Base-by-base conservation (phyloP, 2,329 filamentous ascomycete species). In the Aphanocladium album region DNA sequence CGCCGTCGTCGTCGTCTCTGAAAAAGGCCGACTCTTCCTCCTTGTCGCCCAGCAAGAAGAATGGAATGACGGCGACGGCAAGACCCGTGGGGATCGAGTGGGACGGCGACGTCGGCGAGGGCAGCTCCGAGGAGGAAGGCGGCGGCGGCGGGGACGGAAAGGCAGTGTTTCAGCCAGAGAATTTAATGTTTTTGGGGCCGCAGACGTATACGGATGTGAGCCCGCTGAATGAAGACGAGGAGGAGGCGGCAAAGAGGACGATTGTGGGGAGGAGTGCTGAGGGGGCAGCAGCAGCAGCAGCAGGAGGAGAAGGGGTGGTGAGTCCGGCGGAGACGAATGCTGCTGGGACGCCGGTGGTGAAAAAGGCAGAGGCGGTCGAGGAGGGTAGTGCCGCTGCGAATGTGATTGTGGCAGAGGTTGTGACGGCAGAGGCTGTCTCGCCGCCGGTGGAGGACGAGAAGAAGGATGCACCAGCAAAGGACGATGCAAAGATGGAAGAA, bases 171-270 rank as follows among this genome's bases (percentile, higher is more conserved):
- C 79, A 82, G 62, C 79, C 80, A 3, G 80, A 81, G 63, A 78
- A 73, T 62, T 81, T 83, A 64, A 81, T 82, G 76, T 83, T 78
- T 64, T 74, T 83, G 17, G 80, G 80, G 0, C 78, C 80, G 0
- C 79, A 77, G 1, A 68, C 71, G 2, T 78, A 79, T 64, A 76
- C 67, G 27, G 79, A 81, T 56, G 70, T 79, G n/a, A 80, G 76
- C 49, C 76, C 79, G 0, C 56, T 78, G 30, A 71, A 64, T 0
- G 74, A 76, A 27, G 75, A 78, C 53, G 76, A 79, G 35, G 74
- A 74, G 3, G 64, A 62, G 17, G 64, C 68, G 37, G 70, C 71
- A 11, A 68, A 65, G 63, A 66, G 71, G 57, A 62, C 67, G 33
- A 67, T 71, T 2, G 69, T 68, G 7, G 60, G 60, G 27, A 41